These are phyloP conservation scores for Russula virescens DNA, from an alignment of 768 basidiomycete genomes.

Conservation along the genomic window DNA sequence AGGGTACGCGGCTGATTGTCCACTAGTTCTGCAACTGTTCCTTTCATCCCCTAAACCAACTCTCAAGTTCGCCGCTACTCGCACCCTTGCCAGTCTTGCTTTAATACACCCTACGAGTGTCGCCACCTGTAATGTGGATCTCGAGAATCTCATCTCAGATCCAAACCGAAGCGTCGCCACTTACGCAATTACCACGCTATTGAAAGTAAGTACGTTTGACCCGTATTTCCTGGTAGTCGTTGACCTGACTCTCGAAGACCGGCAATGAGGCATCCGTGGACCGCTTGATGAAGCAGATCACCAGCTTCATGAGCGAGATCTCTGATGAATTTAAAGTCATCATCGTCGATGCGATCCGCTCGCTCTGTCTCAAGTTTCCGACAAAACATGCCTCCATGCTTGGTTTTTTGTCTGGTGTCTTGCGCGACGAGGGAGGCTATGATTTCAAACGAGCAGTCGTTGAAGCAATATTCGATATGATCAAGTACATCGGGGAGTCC, in stretches of 20 bases:
- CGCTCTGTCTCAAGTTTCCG: slow-evolving; percentile 98
- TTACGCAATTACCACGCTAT: slow-evolving; percentile 95
- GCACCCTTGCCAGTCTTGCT: slow-evolving; percentile 87
- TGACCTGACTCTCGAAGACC: slow-evolving; percentile 48
- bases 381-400: slow-evolving; percentile 96
- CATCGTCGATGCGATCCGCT: slow-evolving; percentile 97
- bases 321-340: slow-evolving; percentile 99
- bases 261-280: slow-evolving; percentile 99
- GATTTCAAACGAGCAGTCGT: slow-evolving; percentile 99
- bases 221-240: slow-evolving; percentile 7
- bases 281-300: slow-evolving; percentile 98
- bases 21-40: slow-evolving; percentile 86
- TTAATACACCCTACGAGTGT: slow-evolving; percentile 82
- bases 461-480: slow-evolving; percentile 99
- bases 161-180: slow-evolving; percentile 94
- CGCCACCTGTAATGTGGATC: slow-evolving; percentile 88
- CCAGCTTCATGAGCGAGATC: slow-evolving; percentile 98
- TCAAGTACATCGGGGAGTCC: slow-evolving; percentile 92
- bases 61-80: slow-evolving; percentile 95
- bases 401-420: slow-evolving; percentile 90
- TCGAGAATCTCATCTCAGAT: slow-evolving; percentile 95
- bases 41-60: slow-evolving; percentile 92
- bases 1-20: background rate
- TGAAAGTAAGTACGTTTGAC: slow-evolving; percentile 57
- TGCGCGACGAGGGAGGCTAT: slow-evolving; percentile 97